phyloP scores from a whole-genome alignment of 2,329 filamentous ascomycete species.

The Grosmannia serpens region DNA sequence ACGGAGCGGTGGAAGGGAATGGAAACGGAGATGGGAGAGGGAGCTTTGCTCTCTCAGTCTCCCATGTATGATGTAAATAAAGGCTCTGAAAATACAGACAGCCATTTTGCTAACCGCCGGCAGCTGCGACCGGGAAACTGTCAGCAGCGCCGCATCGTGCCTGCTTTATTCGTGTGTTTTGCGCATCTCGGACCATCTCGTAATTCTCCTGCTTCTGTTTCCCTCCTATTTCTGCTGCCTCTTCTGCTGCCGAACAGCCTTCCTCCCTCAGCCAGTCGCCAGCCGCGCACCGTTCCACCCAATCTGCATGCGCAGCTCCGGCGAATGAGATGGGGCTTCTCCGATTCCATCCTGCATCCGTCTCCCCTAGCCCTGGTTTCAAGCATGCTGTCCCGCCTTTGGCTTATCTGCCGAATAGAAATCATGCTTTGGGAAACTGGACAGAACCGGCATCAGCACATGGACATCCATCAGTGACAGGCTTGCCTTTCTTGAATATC shows the following conservation, averaged over 20 bases:
- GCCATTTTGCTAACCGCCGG: background rate
- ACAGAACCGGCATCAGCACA: background rate
- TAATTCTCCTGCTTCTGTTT: background rate
- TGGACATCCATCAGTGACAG: background rate
- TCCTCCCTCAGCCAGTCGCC: background rate
- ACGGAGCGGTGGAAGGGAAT: background rate
- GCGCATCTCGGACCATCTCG: background rate
- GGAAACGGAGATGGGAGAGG: background rate
- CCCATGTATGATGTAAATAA: constrained; percentile 1
- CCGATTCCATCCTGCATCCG: background rate
- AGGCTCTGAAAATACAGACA: background rate
- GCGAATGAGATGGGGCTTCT: background rate
- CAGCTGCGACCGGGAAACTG: background rate
- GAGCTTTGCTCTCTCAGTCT: background rate
- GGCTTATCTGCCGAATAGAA: background rate
- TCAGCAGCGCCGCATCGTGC: background rate
- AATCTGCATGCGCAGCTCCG: background rate
- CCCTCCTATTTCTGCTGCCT: background rate
- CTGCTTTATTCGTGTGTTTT: background rate
- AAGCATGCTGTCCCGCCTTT: background rate
- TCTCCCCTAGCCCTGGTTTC: background rate
- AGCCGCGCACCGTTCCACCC: background rate
- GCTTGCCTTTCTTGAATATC: background rate
- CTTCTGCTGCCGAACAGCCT: background rate
- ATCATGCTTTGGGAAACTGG: background rate